Evolutionary conservation across 345 rosid genomes (phyloP).

Genomic region (Rhodamnia rubescens): DNA sequence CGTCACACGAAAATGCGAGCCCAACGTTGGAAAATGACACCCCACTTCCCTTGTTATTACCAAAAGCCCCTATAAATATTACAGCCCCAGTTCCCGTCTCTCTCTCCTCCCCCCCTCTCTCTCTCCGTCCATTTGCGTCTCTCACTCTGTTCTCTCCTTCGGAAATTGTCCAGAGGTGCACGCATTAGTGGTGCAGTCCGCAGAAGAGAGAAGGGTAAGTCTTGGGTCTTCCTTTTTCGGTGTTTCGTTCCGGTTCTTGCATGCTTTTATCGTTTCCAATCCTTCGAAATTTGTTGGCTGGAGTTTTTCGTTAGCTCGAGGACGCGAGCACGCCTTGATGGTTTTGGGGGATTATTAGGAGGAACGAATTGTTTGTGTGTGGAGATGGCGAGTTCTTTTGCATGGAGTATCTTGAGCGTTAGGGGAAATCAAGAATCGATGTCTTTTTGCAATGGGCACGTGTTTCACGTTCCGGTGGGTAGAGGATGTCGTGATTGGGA

Average conservation of each 20-base stretch:
- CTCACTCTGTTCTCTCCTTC: background rate
- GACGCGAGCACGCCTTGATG: background rate
- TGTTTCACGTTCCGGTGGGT: background rate
- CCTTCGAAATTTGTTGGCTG: background rate
- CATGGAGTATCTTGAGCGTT: background rate
- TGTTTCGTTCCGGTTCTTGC: background rate
- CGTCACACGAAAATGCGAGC: background rate
- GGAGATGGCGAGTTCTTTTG: background rate
- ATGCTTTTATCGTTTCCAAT: background rate
- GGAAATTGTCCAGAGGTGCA: background rate
- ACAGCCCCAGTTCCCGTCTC: fast-evolving
- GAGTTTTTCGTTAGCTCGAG: background rate
- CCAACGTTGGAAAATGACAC: background rate
- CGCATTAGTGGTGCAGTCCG: background rate
- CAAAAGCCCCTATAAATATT: background rate
- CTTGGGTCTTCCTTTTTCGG: background rate
- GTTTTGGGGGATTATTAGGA: background rate
- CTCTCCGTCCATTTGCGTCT: background rate
- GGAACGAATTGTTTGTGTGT: background rate
- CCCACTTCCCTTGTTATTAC: background rate
- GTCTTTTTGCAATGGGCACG: background rate
- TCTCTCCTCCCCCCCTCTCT: background rate
- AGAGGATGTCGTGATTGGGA: background rate
- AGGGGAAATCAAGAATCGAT: background rate
- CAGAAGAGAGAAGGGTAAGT: background rate